These are phyloP conservation scores for Hypoxylon sp. DNA, from an alignment of 2,329 filamentous ascomycete genomes.

Conservation along the genomic window DNA sequence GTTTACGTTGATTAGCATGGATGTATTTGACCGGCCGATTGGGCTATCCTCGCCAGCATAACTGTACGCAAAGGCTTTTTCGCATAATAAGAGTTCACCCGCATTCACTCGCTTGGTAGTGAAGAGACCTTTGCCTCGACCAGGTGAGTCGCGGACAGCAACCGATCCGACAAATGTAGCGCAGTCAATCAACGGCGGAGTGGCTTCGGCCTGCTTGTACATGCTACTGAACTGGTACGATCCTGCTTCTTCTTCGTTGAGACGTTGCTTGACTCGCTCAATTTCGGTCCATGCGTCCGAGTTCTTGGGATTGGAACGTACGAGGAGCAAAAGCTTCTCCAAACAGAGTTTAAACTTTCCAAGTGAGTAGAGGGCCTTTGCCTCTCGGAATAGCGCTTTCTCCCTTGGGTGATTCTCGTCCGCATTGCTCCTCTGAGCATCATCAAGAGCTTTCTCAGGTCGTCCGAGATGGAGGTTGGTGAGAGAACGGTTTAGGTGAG, in stretches of 20 bases:
- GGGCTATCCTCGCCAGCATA: constrained; percentile 50
- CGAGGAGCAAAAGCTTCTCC: constrained; percentile 55
- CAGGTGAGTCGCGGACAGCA: constrained; percentile 58
- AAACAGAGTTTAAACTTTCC: constrained; percentile 57
- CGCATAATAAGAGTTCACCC: constrained; percentile 68
- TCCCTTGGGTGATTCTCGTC: constrained; percentile 52
- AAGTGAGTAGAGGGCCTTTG: constrained; percentile 62
- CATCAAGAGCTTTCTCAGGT: constrained; percentile 52
- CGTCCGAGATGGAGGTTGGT: constrained; percentile 53
- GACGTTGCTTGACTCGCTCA: constrained; percentile 51
- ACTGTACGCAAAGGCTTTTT: constrained; percentile 67
- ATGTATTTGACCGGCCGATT: constrained; percentile 40
- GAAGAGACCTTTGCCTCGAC: constrained; percentile 66
- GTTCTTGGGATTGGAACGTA: constrained; percentile 56
- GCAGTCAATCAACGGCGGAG: constrained; percentile 62
- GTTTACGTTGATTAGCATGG: constrained; percentile 58
- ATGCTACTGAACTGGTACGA: constrained; percentile 58
- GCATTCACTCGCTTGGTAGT: constrained; percentile 62
- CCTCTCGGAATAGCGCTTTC: constrained; percentile 62
- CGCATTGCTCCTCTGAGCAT: constrained; percentile 46
- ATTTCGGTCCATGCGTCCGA: constrained; percentile 52
- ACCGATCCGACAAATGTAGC: constrained; percentile 63
- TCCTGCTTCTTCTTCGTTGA: constrained; percentile 59
- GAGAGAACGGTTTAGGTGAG: constrained; percentile 57
- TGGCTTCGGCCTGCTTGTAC: constrained; percentile 56